Evolutionary conservation across 2,329 filamentous ascomycete genomes (phyloP), one percentile per base, ranked within the genome.

Genomic region (Colletotrichum plurivorum): DNA sequence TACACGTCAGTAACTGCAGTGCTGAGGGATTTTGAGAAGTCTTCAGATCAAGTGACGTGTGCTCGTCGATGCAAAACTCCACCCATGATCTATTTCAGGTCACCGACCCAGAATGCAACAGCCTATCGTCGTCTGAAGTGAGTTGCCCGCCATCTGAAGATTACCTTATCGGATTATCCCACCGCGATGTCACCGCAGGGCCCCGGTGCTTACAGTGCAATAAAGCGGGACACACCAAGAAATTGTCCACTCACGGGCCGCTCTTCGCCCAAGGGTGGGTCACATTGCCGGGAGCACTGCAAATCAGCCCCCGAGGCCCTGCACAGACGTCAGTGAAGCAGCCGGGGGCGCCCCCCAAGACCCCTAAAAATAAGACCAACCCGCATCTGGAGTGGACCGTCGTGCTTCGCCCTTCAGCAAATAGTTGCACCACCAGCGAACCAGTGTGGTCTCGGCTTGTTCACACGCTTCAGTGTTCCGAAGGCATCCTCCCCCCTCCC

Each of bases 331-430:
- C 51, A 22, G 22, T 68, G 53, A 68, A 68, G 65, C 60, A 58
- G 60, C 65, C 59, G 53, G 53, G 52, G 64, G 12, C 36, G 64
- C 16, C 48, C 16, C 53, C 55, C 27, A 49, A 51, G 67, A 69
- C 63, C 67, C 62, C 63, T 69, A 69, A 69, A 66, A 69, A 56
- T 61, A 69, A 66, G 39, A 41, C 16, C 51, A 61, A 45, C 51
- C 56, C 63, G 51, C 62, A 67, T 69, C 3, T 22, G 43, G 51
- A 36, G 55, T 56, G 62, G 51, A 20, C 22, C 18, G 56, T 2
- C 20, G 15, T 39, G 51, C 52, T 13, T 41, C 54, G 15, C 18
- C 20, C 25, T 36, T 10, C 27, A 20, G 43, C 63, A 61, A 62
- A 22, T 45, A 36, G 16, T 52, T 60, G 7, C 10, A 16, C 55